Evolutionary conservation across 768 basidiomycete genomes (phyloP), one percentile per base, ranked within the genome.

Genomic region (Termitomyces sp.): DNA sequence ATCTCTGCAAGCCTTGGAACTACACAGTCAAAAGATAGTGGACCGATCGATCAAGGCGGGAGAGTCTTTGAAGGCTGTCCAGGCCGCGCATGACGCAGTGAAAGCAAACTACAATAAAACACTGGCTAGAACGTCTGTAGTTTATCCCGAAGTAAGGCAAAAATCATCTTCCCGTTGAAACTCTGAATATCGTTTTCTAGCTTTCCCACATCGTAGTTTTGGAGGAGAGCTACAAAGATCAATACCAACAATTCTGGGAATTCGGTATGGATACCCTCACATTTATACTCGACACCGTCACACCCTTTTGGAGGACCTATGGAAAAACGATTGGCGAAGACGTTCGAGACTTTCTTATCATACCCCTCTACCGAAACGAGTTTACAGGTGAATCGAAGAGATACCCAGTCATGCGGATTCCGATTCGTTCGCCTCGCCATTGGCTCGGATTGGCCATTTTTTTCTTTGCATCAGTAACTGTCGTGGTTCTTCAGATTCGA

Each of bases 271-370:
- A 90, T 57, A 85, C 84, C 0, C 74, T 91, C 55, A 90, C 90
- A 0, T 78, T 92, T 56, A 70, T 91, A 50, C 76, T 92, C 45
- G 89, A 90, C 64, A 85, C 83, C 2, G 84, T 91, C 14, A 83
- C 89, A 1, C 90, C 90, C 0, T 82, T 92, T 65, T 91, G 90
- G 90, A 77, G 89, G 60, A 88, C 79, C 35, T 90, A 91, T 59
- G 90, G 90, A 53, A 90, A 87, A 65, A 81, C 82, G n/a, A 90
- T 92, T 52, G 87, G 88, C 33, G 82, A 88, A 65, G 90, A 92
- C 63, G 78, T 89, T 45, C 84, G 85, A 48, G 88, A 90, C 60
- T 91, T 91, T 66, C 81, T 91, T 58, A 88, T 92, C 63, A 84
- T 92, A 57, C 90, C 90, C 7, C 79, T 88, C 64, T 92, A 92